Evolutionary conservation across 108 stramenopile species (phyloP).

Genomic region (Cyclotella choctawhatcheeana): DNA sequence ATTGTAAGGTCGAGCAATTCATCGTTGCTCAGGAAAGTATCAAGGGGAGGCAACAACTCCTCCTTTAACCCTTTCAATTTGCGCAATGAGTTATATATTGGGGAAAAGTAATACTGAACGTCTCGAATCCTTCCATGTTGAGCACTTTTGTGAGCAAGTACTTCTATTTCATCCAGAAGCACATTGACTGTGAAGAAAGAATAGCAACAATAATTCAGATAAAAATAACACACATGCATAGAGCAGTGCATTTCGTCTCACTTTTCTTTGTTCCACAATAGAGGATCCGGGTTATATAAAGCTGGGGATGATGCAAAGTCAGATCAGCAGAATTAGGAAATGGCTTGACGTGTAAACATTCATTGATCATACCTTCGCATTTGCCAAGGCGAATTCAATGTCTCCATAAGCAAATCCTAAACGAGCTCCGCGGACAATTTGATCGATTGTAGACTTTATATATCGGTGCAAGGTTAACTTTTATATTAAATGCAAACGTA

Average conservation of each 20-base stretch:
- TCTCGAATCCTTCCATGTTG: neutral
- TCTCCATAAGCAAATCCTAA: slow-evolving; percentile 17
- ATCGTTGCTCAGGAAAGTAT: neutral
- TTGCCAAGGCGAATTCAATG: slow-evolving; percentile 1
- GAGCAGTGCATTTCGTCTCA: neutral
- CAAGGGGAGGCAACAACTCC: neutral
- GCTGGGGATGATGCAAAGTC: neutral
- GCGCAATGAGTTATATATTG: neutral
- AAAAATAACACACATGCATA: neutral
- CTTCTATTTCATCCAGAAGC: slow-evolving; percentile 4
- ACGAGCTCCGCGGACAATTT: slow-evolving; percentile 3
- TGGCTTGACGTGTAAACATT: neutral
- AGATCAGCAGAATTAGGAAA: neutral
- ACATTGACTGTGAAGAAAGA: neutral
- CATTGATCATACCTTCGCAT: slow-evolving; percentile 1
- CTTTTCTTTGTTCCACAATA: slow-evolving; percentile 25
- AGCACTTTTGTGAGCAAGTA: slow-evolving; percentile 1
- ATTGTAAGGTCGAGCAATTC: no score
- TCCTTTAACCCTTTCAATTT: slow-evolving; percentile 1
- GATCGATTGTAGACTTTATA: slow-evolving; percentile 21
- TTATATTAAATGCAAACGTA: neutral
- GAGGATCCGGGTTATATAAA: slow-evolving; percentile 1
- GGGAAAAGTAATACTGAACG: neutral
- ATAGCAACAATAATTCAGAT: neutral
- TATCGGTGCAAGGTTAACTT: slow-evolving; percentile 3